These are phyloP conservation scores for Trichoderma endophyticum DNA, from an alignment of 2,329 filamentous ascomycete genomes.

Conservation along the genomic window DNA sequence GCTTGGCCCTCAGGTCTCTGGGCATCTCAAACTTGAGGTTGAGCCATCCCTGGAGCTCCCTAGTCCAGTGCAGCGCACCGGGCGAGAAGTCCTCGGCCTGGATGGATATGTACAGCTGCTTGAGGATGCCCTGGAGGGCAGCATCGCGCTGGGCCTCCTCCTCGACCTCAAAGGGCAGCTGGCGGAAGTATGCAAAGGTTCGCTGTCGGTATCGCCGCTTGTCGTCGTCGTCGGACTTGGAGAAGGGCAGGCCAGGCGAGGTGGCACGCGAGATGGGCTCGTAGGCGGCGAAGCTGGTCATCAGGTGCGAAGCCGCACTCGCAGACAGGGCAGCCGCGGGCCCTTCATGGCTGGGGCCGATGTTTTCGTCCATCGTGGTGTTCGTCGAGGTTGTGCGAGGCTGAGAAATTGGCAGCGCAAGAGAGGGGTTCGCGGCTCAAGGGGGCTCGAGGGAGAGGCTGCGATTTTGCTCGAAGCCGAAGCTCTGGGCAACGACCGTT, in stretches of 20 bases:
- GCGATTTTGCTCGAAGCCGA: background rate
- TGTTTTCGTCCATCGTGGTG: conserved; percentile 38
- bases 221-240: conserved; percentile 48
- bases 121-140: conserved; percentile 82
- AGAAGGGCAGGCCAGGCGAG: conserved; percentile 67
- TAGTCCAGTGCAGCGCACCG: conserved; percentile 93
- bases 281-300: conserved; percentile 43
- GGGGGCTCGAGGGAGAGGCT: background rate
- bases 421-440: conserved; percentile 10
- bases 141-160: conserved; percentile 72
- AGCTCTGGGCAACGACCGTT: conserved; percentile 11
- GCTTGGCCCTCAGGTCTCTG: conserved; percentile 73
- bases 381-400: background rate
- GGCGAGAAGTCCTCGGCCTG: conserved; percentile 91
- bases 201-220: conserved; percentile 73
- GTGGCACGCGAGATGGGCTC: conserved; percentile 81
- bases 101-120: conserved; percentile 88
- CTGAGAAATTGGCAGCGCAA: conserved; percentile 3
- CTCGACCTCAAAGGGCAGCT: conserved; percentile 87
- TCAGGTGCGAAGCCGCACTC: conserved; percentile 32
- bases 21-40: conserved; percentile 97
- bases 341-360: conserved; percentile 34
- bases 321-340: conserved; percentile 32
- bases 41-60: conserved; percentile 92
- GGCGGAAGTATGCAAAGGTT: conserved; percentile 88